Base-by-base conservation (phyloP, 805 yeast genomes). In the Candida silvatica region DNA sequence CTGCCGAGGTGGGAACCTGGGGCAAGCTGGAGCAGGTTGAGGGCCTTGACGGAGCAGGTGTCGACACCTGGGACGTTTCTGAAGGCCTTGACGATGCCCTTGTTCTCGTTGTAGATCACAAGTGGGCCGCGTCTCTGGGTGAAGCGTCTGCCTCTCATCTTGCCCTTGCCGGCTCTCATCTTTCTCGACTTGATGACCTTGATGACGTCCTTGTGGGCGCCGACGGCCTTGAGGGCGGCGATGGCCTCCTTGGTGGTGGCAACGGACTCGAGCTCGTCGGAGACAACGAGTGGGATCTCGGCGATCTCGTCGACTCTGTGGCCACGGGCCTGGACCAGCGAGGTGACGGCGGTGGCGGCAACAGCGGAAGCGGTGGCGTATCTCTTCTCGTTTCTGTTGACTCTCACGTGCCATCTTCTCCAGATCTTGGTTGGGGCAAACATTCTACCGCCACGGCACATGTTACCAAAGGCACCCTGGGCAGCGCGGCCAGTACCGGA, bases 391-490 rank as follows among this genome's bases (percentile, higher is more conserved):
- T 90, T 90, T 73, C 87, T 96, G 95, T 92, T 92, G 64, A 92
- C 95, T 82, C 88, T 92, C 64, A 92, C 94, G 87, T 92, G 94
- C 98, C 98, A 92, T 77, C 80, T 90, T 84, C 98, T 87, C 98
- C 98, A 92, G 72, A 95, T 88, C 81, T 92, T 92, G 72, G 98
- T 92, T 70, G 98, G 98, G 71, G 98, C 97, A 66, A 92, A 92
- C 97, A 92, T 92, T 75, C 98, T 95, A 78, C 98, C 98, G 71
- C 97, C 97, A 74, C 98, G 90, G 80, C 98, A 92, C 98, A 92
- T 92, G 92, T 92, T 92, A 82, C 98, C 98, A 80, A 92, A 92
- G 67, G 98, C 98, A 71, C 87, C 98, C 75, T 92, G 98, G 71
- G 98, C 98, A 52, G 97, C 77, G 76, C 98, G 88, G 94, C 87